Evolutionary conservation across 371 early-diverging fungal genomes (phyloP), one percentile per base, ranked within the genome.

Genomic region (Syncephalastrum contaminatum): DNA sequence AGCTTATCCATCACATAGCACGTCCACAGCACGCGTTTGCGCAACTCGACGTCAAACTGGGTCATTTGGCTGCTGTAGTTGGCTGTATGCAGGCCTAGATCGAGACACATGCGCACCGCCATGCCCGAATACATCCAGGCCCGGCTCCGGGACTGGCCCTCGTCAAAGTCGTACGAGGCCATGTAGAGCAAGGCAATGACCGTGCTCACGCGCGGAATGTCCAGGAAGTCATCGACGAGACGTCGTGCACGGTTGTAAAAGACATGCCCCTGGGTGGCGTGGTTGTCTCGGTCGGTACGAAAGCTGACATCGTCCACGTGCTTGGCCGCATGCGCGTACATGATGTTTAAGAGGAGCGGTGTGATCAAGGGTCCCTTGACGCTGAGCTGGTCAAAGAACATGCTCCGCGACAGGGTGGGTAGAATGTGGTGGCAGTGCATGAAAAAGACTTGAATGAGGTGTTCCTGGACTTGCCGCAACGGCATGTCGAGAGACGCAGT

Each of bases 91-190:
- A 78, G 49, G 3, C 73, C 75, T 15, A 78, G 43, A 36, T 78
- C 76, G 36, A 72, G 53, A 27, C 69, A 63, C 76, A 75, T 75
- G 7, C 76, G 68, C 19, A 59, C 59, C 10, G 70, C 72, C 76
- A 75, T 72, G 3, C 70, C 76, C 24, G 61, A 58, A n/a, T 73
- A 77, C 71, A 73, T 71, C 77, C 77, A 77, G 3, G 64, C 53
- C 43, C 77, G 62, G 49, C 70, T 67, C 4, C 47, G 21, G 22
- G 52, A 20, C 2, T 56, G 52, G 7, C 25, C 46, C 44, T 51
- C 20, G 16, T 45, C 27, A 20, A 22, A 50, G 4, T 73, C 72
- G 40, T 72, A 77, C 2, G 67, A 48, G 1, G 64, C 59, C 70
- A 77, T 64, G 19, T 71, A 71, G 8, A 72, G 20, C 10, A 79